phyloP scores from a whole-genome alignment of 768 basidiomycete genomes.

The Suillus brevipes region DNA sequence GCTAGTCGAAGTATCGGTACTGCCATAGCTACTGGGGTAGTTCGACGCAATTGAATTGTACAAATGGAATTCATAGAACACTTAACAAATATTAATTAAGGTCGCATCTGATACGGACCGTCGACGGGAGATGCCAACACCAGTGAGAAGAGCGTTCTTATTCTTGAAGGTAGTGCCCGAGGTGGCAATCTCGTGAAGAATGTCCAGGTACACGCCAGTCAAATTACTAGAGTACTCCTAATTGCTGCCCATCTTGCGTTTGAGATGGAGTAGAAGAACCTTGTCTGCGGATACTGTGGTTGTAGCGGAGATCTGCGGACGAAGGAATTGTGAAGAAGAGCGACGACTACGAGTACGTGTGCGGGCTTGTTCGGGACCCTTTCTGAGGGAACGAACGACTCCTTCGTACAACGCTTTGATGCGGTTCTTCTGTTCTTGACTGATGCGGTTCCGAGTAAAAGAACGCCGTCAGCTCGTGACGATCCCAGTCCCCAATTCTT shows the following conservation, averaged over 20 bases:
- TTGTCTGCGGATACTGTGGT: slow-evolving; percentile 81
- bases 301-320: slow-evolving; percentile 77
- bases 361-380: slow-evolving; percentile 62
- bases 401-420: slow-evolving; percentile 96
- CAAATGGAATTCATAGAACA: slow-evolving; percentile 18
- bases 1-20: too few species aligned
- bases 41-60: too few species aligned
- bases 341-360: slow-evolving; percentile 72
- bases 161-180: too few species aligned
- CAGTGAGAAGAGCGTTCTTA: too few species aligned
- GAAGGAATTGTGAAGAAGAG: slow-evolving; percentile 95
- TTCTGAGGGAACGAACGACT: slow-evolving; percentile 89
- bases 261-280: slow-evolving; percentile 91
- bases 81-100: slow-evolving; percentile 44
- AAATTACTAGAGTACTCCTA: too few species aligned
- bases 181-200: too few species aligned
- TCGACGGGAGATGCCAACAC: too few species aligned
- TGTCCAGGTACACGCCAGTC: too few species aligned
- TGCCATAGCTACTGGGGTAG: too few species aligned
- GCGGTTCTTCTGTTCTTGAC: slow-evolving; percentile 92
- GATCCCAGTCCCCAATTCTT: slow-evolving; percentile 97
- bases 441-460: slow-evolving; percentile 89
- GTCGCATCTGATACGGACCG: slow-evolving; percentile 74
- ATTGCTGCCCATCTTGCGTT: too few species aligned
- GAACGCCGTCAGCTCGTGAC: slow-evolving; percentile 83